Base-by-base conservation (phyloP, 1,139 yeast genomes). In the Diutina sp. region DNA sequence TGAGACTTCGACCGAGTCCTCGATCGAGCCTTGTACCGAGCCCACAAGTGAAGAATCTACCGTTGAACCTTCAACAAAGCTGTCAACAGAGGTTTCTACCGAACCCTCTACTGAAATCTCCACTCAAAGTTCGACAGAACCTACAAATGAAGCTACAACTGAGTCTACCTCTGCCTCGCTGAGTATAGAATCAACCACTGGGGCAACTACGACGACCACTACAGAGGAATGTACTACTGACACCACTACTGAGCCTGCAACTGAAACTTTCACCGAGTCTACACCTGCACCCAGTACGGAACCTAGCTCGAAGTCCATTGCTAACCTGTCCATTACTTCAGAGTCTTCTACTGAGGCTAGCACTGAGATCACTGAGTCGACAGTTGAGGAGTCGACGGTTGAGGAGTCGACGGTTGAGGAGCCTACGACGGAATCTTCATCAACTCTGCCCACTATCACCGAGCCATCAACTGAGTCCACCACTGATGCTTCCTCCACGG, bases 271-370 rank as follows among this genome's bases (percentile, higher is more conserved):
- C 32, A 25, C 52, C 7, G 38, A 25, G 28, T 12, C 47, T 18
- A 45, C 30, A 18, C 25, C 47, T 18, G 18, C 25, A 7, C 12
- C 18, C 28, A 45, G 60, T 78, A 74, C 59, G 64, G 73, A 21
- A 21, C 25, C 57, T 75, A 72, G 57, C 65, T 74, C 54, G 74
- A 74, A 6, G 74, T 74, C 61, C 76, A 76, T 59, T 79, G 76
- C n/a, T 80, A 71, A 58, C 62, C 72, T 11, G 30, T 32, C 62
- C 28, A 61, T 65, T 54, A 66, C 63, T 53, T 77, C 78, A 1
- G 68, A 70, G 58, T 77, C 78, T 2, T 65, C 44, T 35, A 32
- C 56, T 18, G 51, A 44, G 29, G 48, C 56, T 32, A 58, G 55
- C 32, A 25, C n/a, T 60, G 58, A 51, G 64, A 61, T 2, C 30